Conservation (phyloP, 2,329 filamentous ascomycete genomes). For the Fusarium bulbicola region DNA sequence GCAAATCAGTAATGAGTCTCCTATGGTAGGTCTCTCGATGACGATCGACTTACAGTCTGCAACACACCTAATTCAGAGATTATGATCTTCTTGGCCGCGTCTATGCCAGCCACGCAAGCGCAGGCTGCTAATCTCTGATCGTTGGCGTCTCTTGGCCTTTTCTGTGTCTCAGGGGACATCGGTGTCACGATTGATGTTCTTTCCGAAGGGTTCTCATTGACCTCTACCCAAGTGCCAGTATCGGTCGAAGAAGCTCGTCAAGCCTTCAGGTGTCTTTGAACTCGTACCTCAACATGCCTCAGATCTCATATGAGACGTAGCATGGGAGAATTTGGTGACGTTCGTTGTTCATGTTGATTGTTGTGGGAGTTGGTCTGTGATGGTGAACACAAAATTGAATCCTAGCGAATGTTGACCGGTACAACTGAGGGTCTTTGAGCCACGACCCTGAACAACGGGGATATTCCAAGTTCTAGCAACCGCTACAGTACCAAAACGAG, state of each 20-base stretch:
- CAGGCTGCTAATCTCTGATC: constrained; percentile 51
- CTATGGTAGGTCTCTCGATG: too few species aligned
- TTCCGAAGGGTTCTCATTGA: too few species aligned
- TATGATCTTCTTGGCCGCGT: too few species aligned
- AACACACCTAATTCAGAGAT: accelerated
- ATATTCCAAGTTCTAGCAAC: accelerated
- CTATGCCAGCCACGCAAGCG: constrained; percentile 47
- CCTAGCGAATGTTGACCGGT: accelerated
- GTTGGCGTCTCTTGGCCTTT: constrained; percentile 45
- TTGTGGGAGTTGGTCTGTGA: not conserved
- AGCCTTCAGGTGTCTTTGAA: too few species aligned
- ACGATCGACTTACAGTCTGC: accelerated
- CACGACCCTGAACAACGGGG: accelerated
- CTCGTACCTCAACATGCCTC: too few species aligned
- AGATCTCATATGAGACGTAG: accelerated
- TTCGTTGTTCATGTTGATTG: not conserved
- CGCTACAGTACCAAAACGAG: too few species aligned
- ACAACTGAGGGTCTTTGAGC: accelerated
- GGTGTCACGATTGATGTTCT: constrained; percentile 46
- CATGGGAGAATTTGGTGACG: accelerated
- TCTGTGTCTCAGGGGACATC: constrained; percentile 40
- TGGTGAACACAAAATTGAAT: accelerated
- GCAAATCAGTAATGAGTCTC: too few species aligned
- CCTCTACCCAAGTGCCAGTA: accelerated
- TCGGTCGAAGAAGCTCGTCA: not conserved